A percentile compares a stretch with the other conserved stretches of the same genome.
Conservation (phyloP, 352 stramenopile species). For the Hyaloperonospora arabidopsidis region DNA sequence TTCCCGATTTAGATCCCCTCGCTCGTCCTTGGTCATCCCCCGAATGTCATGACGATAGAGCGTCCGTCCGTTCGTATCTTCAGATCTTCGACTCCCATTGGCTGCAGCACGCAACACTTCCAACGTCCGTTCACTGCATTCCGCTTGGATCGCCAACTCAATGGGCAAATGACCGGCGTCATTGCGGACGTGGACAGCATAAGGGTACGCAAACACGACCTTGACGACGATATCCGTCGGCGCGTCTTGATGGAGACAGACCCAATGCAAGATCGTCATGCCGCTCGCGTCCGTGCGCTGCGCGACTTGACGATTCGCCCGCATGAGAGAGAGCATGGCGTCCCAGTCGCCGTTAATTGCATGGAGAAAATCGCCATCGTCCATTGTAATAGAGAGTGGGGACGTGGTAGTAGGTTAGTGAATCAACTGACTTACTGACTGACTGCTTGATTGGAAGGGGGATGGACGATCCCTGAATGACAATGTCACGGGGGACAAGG, state of each 20-base stretch:
- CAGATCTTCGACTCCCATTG: conserved; percentile 24
- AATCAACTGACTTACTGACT: not conserved
- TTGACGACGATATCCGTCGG: conserved; percentile 71
- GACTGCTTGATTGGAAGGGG: not conserved
- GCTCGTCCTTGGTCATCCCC: conserved; percentile 20
- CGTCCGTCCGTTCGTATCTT: no score
- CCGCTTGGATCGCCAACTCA: conserved; percentile 64
- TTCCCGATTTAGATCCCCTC: conserved; percentile 30
- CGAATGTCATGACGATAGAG: conserved; percentile 19
- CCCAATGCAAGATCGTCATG: conserved; percentile 77
- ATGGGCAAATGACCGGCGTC: conserved; percentile 67
- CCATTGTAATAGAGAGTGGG: not conserved
- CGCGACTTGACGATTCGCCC: conserved; percentile 48
- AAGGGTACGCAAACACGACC: conserved; percentile 71
- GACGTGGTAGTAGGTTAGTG: no score
- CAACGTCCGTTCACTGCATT: conserved; percentile 65
- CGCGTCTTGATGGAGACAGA: conserved; percentile 69
- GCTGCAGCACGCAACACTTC: conserved; percentile 58
- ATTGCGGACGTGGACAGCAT: conserved; percentile 61
- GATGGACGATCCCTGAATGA: no score
- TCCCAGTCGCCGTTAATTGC: conserved; percentile 81
- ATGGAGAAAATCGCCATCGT: conserved; percentile 60
- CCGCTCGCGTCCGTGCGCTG: conserved; percentile 55
- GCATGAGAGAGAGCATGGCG: conserved; percentile 53
- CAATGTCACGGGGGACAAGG: no score